Conservation (phyloP, 2,329 filamentous ascomycete genomes). For the Colletotrichum nymphaeae region DNA sequence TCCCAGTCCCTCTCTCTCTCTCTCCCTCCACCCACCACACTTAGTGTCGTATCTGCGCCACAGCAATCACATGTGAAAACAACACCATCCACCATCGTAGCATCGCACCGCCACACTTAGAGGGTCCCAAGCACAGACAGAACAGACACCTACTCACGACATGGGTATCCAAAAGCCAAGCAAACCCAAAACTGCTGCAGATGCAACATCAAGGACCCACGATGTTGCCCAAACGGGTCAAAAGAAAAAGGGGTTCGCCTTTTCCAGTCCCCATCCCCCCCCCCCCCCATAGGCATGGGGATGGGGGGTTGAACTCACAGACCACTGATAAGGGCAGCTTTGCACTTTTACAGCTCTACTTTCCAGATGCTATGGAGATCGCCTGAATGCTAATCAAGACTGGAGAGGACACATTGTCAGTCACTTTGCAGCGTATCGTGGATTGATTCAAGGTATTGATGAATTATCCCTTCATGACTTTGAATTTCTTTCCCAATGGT, state of each 20-base stretch:
- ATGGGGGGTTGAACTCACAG: not conserved
- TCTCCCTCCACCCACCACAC: no score
- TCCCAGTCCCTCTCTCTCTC: not conserved
- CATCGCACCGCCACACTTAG: not conserved
- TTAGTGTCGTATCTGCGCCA: not conserved
- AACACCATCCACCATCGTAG: not conserved
- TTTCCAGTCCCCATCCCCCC: no score
- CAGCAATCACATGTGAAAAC: not conserved
- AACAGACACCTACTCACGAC: not conserved
- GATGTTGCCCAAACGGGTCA: not conserved
- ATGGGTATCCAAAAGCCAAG: not conserved
- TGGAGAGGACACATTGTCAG: not conserved
- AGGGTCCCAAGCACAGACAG: no score
- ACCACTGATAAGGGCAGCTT: not conserved
- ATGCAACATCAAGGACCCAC: not conserved
- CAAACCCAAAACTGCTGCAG: not conserved
- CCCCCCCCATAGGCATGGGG: not conserved
- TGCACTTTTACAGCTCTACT: no score
- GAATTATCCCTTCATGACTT: not conserved
- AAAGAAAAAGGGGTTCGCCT: not conserved
- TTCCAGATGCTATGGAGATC: not conserved
- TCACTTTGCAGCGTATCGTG: not conserved
- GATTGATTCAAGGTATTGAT: not conserved
- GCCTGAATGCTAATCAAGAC: not conserved
- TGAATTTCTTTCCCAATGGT: conserved; percentile 13